phyloP scores from a whole-genome alignment of 2,329 filamentous ascomycete genomes.

The Pezicula neosporulosa region DNA sequence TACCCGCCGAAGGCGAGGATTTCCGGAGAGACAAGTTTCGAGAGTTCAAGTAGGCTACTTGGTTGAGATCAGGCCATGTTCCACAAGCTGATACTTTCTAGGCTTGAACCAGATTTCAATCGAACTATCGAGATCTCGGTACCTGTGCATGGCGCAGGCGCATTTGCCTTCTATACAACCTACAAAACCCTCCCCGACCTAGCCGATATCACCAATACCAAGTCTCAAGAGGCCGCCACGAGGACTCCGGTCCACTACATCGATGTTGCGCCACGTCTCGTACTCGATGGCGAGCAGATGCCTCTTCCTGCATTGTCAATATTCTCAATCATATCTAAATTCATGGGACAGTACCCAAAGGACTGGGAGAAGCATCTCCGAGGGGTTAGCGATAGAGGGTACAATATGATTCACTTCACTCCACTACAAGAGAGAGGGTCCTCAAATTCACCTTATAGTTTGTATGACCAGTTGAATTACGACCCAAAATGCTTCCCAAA shows the following conservation, averaged over 20 bases:
- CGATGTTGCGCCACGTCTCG: slow-evolving; percentile 82
- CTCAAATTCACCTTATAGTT: slow-evolving; percentile 96
- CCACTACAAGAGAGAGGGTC: slow-evolving; percentile 83
- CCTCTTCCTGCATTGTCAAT: slow-evolving; percentile 85
- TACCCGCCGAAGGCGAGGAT: slow-evolving; percentile 70
- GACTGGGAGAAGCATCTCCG: slow-evolving; percentile 89
- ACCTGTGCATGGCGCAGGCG: slow-evolving; percentile 76
- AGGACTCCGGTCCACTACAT: slow-evolving; percentile 84
- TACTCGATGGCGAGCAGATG: slow-evolving; percentile 68
- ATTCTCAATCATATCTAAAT: slow-evolving; percentile 95
- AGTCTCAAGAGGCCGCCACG: slow-evolving; percentile 47
- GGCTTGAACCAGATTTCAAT: slow-evolving; percentile 90
- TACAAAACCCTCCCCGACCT: slow-evolving; percentile 82
- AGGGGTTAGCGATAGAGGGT: slow-evolving; percentile 85
- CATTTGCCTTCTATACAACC: slow-evolving; percentile 92
- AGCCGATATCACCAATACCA: slow-evolving; percentile 41
- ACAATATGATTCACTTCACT: slow-evolving; percentile 99
- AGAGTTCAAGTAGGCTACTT: slow-evolving; percentile 74
- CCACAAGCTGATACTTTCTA: slow-evolving; percentile 32
- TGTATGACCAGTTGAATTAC: slow-evolving; percentile 88
- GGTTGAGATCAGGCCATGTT: slow-evolving; percentile 8
- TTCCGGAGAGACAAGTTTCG: slow-evolving; percentile 80
- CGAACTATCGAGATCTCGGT: slow-evolving; percentile 86
- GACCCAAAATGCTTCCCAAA: slow-evolving; percentile 78
- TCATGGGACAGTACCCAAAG: slow-evolving; percentile 87